A percentile compares a stretch with the other conserved stretches of the same genome.
Conservation (phyloP, 208 protist species). For the Dictyostelium gargantuum region DNA sequence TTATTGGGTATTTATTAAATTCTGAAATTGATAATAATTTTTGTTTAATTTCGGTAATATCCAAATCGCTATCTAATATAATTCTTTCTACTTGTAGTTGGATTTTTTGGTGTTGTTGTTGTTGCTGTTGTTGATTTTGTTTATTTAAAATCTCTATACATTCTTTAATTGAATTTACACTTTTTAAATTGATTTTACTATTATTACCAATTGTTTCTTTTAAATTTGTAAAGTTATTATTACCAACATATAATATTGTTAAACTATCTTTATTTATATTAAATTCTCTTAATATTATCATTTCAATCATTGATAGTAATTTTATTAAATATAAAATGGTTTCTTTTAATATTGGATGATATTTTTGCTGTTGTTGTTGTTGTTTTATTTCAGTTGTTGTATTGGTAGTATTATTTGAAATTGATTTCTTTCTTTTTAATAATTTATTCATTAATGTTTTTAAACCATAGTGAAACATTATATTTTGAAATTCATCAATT, state of each 20-base stretch:
- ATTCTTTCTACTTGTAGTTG: no score
- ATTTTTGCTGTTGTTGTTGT: neutral
- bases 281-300: neutral
- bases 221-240: no score
- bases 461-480: neutral
- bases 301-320: neutral
- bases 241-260: no score
- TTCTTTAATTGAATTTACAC: neutral
- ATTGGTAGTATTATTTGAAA: no score
- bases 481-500: neutral
- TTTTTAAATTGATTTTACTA: neutral
- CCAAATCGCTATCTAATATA: constrained; percentile 12
- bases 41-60: neutral
- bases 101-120: no score
- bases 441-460: neutral
- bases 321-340: neutral
- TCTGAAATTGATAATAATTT: neutral
- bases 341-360: neutral
- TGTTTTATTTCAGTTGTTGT: neutral
- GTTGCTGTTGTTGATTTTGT: neutral
- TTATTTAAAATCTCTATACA: neutral
- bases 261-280: no score
- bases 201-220: neutral
- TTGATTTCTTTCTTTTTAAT: neutral
- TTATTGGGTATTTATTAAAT: neutral